phyloP scores from a whole-genome alignment of 768 basidiomycete species.

The Russula ochroleuca region DNA sequence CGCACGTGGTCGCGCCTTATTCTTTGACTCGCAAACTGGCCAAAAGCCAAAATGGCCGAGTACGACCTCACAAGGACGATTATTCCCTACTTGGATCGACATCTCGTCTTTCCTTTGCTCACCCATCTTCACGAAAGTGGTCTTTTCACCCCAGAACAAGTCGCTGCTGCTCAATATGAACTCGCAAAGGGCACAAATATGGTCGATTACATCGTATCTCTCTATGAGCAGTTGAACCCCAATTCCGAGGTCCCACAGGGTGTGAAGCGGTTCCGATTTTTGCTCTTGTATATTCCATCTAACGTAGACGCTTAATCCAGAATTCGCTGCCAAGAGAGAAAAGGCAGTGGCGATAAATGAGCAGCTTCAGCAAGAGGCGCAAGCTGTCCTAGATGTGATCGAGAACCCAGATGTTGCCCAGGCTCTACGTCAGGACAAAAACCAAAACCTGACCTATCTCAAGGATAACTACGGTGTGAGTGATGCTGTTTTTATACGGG shows the following conservation, averaged over 20 bases:
- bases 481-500: constrained; percentile 12
- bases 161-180: constrained; percentile 92
- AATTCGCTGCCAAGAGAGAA: constrained; percentile 79
- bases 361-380: constrained; percentile 82
- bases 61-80: constrained; percentile 89
- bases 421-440: constrained; percentile 91
- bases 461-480: constrained; percentile 88
- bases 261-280: constrained; percentile 34
- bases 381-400: constrained; percentile 91
- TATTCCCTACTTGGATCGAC: constrained; percentile 89
- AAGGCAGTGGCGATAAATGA: constrained; percentile 81
- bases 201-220: constrained; percentile 85
- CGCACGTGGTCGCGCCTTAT: not conserved
- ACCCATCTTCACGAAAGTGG: constrained; percentile 76
- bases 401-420: constrained; percentile 96
- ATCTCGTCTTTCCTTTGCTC: constrained; percentile 89
- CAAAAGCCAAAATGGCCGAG: constrained; percentile 60
- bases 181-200: constrained; percentile 97
- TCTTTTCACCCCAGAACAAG: constrained; percentile 72
- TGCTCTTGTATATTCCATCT: constrained; percentile 3
- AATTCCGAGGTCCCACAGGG: constrained; percentile 66
- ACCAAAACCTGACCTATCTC: constrained; percentile 90
- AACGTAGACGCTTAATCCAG: constrained; percentile 40
- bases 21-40: too few relatives aligned
- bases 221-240: constrained; percentile 77